These are phyloP conservation scores for Fusarium continuum DNA, from an alignment of 2,329 filamentous ascomycete species.

Conservation along the genomic window DNA sequence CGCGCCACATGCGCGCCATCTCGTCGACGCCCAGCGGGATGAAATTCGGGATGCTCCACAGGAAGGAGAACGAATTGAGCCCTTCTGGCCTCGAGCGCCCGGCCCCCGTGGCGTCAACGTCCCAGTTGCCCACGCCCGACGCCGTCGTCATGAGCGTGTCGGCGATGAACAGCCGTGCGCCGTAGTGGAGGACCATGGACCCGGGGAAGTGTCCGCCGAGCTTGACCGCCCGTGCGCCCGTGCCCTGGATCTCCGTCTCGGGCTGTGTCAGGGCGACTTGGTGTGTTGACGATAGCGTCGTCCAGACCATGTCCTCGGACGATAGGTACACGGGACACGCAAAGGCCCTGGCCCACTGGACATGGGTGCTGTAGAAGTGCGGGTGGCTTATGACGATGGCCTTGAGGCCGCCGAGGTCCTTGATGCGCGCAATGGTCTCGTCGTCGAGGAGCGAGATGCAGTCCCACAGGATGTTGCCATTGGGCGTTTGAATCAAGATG, in stretches of 20 bases:
- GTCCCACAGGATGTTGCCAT: constrained; percentile 83
- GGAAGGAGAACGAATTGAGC: constrained; percentile 70
- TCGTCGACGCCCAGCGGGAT: constrained; percentile 74
- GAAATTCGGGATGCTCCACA: constrained; percentile 80
- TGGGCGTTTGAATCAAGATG: constrained; percentile 70
- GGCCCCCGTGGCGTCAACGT: constrained; percentile 50
- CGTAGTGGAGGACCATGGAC: constrained; percentile 72
- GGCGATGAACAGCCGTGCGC: constrained; percentile 72
- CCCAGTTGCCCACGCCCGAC: constrained; percentile 59
- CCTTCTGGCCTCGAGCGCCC: constrained; percentile 52
- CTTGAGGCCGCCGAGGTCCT: constrained; percentile 68
- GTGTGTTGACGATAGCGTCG: constrained; percentile 56
- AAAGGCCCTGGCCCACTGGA: constrained; percentile 77
- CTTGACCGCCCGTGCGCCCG: constrained; percentile 70
- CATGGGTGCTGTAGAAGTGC: constrained; percentile 82
- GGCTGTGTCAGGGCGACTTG: constrained; percentile 58
- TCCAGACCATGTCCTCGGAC: constrained; percentile 72
- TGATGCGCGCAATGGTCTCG: constrained; percentile 67
- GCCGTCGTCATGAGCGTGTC: constrained; percentile 81
- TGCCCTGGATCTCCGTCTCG: constrained; percentile 53
- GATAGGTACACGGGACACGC: constrained; percentile 75
- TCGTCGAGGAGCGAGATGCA: constrained; percentile 75
- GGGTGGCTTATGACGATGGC: constrained; percentile 83
- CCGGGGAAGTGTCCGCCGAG: constrained; percentile 84
- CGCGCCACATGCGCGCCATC: constrained; percentile 75